phyloP scores from a whole-genome alignment of 768 basidiomycete genomes.

The Collybia sordida region DNA sequence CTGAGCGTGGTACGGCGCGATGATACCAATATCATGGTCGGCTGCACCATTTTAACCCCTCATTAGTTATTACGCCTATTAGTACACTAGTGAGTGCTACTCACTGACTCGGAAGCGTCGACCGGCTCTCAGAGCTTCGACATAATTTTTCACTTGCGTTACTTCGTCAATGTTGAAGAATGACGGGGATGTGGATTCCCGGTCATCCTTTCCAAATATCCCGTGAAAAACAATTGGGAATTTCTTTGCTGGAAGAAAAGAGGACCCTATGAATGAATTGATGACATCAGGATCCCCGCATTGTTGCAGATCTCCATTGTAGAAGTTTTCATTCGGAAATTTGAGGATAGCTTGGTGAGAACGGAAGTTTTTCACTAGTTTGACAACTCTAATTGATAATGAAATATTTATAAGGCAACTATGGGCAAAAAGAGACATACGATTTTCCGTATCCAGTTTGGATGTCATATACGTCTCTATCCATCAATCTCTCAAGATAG shows the following conservation, averaged over 20 bases:
- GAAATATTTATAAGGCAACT: background rate
- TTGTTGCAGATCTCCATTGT: slow-evolving; percentile 48
- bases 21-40: slow-evolving; percentile 62
- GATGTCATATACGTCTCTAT: slow-evolving; percentile 39
- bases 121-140: slow-evolving; percentile 33
- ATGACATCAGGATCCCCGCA: slow-evolving; percentile 43
- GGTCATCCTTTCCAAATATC: slow-evolving; percentile 57
- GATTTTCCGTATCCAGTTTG: slow-evolving; percentile 25
- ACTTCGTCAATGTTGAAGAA: slow-evolving; percentile 71
- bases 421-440: slow-evolving; percentile 12
- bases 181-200: slow-evolving; percentile 68
- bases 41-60: slow-evolving; percentile 21
- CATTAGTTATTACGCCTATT: background rate
- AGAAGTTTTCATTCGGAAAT: slow-evolving; percentile 64
- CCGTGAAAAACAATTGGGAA: slow-evolving; percentile 69
- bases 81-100: slow-evolving; percentile 11
- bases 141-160: slow-evolving; percentile 51
- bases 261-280: slow-evolving; percentile 36
- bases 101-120: slow-evolving; percentile 40
- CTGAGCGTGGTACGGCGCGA: slow-evolving; percentile 69
- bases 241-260: slow-evolving; percentile 38
- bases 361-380: slow-evolving; percentile 64
- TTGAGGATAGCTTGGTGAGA: slow-evolving; percentile 60
- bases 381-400: slow-evolving; percentile 47
- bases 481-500: slow-evolving; percentile 62